These are phyloP conservation scores for Coniferiporia weirii DNA, from an alignment of 1,284 basidiomycete species.

Conservation along the genomic window DNA sequence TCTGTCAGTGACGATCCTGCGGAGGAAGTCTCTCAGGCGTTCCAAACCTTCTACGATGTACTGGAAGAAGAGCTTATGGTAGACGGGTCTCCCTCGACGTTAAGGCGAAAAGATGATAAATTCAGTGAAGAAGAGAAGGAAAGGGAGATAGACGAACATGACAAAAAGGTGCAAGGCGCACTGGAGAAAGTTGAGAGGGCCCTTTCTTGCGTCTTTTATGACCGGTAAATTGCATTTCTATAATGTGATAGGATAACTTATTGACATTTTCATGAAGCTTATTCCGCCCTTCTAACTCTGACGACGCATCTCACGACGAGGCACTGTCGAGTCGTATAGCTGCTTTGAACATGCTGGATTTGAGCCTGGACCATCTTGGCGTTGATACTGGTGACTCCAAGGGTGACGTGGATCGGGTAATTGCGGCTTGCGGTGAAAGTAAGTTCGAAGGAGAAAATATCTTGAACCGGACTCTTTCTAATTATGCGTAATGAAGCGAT, in stretches of 20 bases:
- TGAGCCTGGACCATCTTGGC: constrained; percentile 83
- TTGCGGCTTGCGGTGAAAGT: constrained; percentile 76
- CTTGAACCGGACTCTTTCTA: constrained; percentile 15
- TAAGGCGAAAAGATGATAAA: constrained; percentile 27
- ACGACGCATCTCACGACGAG: constrained; percentile 83
- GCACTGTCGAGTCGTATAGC: constrained; percentile 83
- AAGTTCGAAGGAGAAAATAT: constrained; percentile 25
- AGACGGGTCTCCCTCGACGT: constrained; percentile 23
- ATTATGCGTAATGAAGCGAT: constrained; percentile 44
- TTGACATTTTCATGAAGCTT: constrained; percentile 34
- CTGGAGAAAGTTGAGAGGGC: constrained; percentile 70
- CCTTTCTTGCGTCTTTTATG: constrained; percentile 69
- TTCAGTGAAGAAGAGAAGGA: constrained; percentile 29
- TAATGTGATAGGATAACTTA: constrained; percentile 9
- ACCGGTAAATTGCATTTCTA: constrained; percentile 44
- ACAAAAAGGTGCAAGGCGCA: constrained; percentile 45
- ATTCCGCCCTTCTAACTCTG: constrained; percentile 62
- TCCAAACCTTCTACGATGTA: constrained; percentile 73
- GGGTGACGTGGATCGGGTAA: constrained; percentile 57
- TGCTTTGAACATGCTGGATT: constrained; percentile 84
- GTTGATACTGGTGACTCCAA: constrained; percentile 56
- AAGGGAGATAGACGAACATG: constrained; percentile 29
- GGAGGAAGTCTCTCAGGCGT: constrained; percentile 49
- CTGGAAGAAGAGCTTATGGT: constrained; percentile 49
- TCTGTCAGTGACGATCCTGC: constrained; percentile 38